These are phyloP conservation scores for Boletus fagicola DNA, from an alignment of 768 basidiomycete species.

Conservation along the genomic window DNA sequence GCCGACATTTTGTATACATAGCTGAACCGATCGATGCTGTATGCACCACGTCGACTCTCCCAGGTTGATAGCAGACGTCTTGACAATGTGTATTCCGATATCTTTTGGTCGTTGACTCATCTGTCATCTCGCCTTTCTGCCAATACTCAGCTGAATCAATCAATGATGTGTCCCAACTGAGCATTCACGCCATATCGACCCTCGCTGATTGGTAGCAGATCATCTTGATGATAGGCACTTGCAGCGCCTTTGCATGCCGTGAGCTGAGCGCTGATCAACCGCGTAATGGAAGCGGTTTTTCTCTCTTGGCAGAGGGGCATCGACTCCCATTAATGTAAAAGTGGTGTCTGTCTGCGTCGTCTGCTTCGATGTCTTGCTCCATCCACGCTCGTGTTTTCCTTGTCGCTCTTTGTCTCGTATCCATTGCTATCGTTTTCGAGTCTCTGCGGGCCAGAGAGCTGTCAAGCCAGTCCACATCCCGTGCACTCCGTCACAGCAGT, in stretches of 20 bases:
- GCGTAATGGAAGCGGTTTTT: not conserved
- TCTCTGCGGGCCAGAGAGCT: constrained; percentile 11
- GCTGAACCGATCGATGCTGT: not conserved
- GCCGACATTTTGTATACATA: not conserved
- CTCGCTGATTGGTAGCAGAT: not conserved
- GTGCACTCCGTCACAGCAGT: not conserved
- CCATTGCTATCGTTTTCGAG: not conserved
- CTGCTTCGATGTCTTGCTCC: constrained; percentile 4
- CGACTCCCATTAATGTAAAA: not conserved
- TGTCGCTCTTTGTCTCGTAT: constrained; percentile 21
- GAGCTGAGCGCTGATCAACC: not conserved
- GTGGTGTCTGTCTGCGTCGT: not conserved
- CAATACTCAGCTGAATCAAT: not conserved
- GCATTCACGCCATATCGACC: not conserved
- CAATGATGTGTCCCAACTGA: not conserved
- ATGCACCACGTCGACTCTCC: not conserved
- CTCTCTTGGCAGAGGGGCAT: not conserved
- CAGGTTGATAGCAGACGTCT: not conserved
- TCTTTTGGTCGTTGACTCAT: not conserved
- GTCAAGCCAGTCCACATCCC: not conserved
- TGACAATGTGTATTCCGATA: not conserved
- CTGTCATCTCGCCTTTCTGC: not conserved
- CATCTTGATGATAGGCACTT: not conserved
- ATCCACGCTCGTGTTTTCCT: constrained; percentile 7
- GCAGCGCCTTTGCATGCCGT: not conserved